These are phyloP conservation scores for Hygrocybe coccinea DNA, from an alignment of 768 basidiomycete species.

Conservation along the genomic window DNA sequence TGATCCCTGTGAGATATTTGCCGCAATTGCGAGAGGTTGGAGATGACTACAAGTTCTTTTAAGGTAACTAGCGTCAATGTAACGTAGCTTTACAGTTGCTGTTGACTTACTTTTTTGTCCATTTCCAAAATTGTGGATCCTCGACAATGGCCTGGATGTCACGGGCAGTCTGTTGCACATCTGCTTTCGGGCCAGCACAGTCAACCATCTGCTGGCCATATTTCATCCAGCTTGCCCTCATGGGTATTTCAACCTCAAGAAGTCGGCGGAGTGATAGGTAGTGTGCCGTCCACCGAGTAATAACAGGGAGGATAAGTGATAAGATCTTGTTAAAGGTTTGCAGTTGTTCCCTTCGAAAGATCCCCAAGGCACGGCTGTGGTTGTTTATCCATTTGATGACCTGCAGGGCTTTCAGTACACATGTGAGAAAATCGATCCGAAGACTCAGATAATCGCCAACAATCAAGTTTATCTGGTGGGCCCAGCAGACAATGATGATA, in stretches of 20 bases:
- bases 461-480: constrained; percentile 25
- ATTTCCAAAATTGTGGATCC: neutral
- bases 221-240: constrained; percentile 6
- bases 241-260: constrained; percentile 8
- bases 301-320: constrained; percentile 18
- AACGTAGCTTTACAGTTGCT: neutral
- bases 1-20: constrained; percentile 22
- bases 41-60: constrained; percentile 12
- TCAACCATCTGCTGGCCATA: constrained; percentile 6
- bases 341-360: constrained; percentile 16
- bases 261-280: constrained; percentile 12
- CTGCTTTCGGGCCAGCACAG: constrained; percentile 8
- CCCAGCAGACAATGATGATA: constrained; percentile 21
- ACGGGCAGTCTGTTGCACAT: neutral
- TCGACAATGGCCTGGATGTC: constrained; percentile 9
- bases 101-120: constrained; percentile 13
- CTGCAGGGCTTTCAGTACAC: constrained; percentile 7
- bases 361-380: constrained; percentile 19
- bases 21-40: constrained; percentile 24
- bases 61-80: neutral
- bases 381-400: constrained; percentile 27
- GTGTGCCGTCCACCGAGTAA: constrained; percentile 18
- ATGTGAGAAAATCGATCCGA: constrained; percentile 12
- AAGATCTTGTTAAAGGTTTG: constrained; percentile 10
- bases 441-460: constrained; percentile 19